These are phyloP conservation scores for Entonaema liquescens DNA, from an alignment of 495 filamentous ascomycete species.

Conservation along the genomic window DNA sequence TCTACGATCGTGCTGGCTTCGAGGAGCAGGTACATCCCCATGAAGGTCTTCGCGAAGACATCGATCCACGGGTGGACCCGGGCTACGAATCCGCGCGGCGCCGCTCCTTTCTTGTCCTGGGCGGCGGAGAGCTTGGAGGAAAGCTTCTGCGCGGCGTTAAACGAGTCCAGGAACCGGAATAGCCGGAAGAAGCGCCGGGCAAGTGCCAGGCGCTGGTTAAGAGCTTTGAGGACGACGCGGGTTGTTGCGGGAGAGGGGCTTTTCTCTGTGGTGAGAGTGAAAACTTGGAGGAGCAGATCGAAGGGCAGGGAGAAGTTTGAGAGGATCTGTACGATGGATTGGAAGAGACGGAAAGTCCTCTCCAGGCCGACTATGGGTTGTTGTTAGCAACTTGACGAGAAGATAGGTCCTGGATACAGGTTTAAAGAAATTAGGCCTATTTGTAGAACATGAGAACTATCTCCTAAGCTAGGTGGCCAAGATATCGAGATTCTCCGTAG, in stretches of 20 bases:
- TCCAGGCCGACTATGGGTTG: conserved; percentile 63
- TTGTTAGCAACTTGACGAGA: conserved; percentile 14
- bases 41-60: conserved; percentile 51
- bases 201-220: conserved; percentile 47
- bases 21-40: conserved; percentile 58
- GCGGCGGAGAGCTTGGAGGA: conserved; percentile 19
- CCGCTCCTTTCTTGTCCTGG: background rate
- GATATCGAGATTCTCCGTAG: no score
- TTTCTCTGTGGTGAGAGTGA: conserved; percentile 10
- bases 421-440: background rate
- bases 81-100: background rate
- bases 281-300: conserved; percentile 35
- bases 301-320: conserved; percentile 49
- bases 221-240: conserved; percentile 30
- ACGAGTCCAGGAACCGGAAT: conserved; percentile 70
- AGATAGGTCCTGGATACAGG: no score
- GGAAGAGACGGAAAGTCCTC: conserved; percentile 68
- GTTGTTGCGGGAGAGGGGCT: conserved; percentile 13
- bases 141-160: conserved; percentile 56
- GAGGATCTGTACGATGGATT: conserved; percentile 62
- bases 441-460: background rate
- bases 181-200: conserved; percentile 68
- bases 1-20: conserved; percentile 53
- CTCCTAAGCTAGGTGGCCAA: background rate
- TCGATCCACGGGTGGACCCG: conserved; percentile 44